Base-by-base conservation (phyloP, 768 basidiomycete genomes). In the Hericium alpestre region DNA sequence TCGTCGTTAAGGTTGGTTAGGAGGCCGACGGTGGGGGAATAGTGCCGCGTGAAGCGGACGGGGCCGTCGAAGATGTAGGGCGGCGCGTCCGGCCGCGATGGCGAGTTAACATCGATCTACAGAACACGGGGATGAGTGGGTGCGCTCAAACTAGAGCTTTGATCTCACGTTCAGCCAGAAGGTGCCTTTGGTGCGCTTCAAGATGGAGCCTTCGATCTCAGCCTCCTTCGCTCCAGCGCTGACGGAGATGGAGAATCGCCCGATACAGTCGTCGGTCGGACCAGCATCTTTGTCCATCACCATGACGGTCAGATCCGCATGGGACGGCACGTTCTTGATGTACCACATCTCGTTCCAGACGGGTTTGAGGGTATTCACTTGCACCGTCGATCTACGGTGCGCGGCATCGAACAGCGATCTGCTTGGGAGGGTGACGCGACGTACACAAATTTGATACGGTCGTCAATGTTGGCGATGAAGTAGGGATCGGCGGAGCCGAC, bases 321-420 rank as follows among this genome's bases (percentile, higher is more conserved):
- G 76, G 4, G 65, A 67, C 0, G 88, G 87, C 13, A 90, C 87
- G 64, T 86, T 88, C 70, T 82, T 85, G 59, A 90, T 70, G 38
- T 72, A 70, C 88, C 88, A 90, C 9, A 73, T 59, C 65, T 88
- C 87, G 63, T 90, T 84, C 87, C 87, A 90, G 18, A 86, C 82
- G 0, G 88, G 88, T 0, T 71, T 62, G 18, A 82, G 67, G 7
- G 81, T 82, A 49, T 79, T 72, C 12, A 69, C 55, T 61, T 84
- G 75, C 10, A 90, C 83, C 0, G 82, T 79, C 0, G 88, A 90
- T 43, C 88, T 90, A 59, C 11, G 15, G 1, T 55, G 16, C 43
- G 20, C 43, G n/a, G 52, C 8, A 57, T 23, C 0, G 53, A 50
- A n/a, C 41, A 11, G 48, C 39, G 12, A 40, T 23, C 13, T 53